A percentile compares a stretch with the other conserved stretches of the same genome.
phyloP scores from a whole-genome alignment of 768 basidiomycete species.

The Amanita subjunquillea region DNA sequence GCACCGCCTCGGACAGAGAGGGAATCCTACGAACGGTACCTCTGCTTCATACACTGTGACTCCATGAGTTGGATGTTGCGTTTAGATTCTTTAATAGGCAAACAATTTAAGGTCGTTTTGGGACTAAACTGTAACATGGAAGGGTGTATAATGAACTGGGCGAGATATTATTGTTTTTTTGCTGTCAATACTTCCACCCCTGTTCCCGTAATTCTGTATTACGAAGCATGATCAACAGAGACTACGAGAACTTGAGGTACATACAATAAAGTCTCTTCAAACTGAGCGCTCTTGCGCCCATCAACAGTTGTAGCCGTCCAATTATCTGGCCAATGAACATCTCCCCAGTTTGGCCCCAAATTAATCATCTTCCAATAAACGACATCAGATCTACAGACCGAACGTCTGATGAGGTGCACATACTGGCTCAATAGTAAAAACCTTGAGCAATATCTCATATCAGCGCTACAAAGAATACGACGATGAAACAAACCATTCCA shows the following conservation, averaged over 20 bases:
- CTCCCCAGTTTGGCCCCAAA: conserved; percentile 65
- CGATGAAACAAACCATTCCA: conserved; percentile 61
- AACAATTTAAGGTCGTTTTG: background rate
- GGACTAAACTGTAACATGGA: background rate
- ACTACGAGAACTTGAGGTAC: conserved; percentile 19
- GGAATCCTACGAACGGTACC: conserved; percentile 57
- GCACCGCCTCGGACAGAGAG: conserved; percentile 34
- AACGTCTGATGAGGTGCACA: background rate
- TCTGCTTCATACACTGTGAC: conserved; percentile 52
- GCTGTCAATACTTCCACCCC: conserved; percentile 85
- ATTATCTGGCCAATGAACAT: conserved; percentile 85
- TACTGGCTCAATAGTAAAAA: conserved; percentile 77
- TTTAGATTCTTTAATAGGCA: background rate
- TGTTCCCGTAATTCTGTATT: conserved; percentile 73
- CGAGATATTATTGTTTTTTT: conserved; percentile 14
- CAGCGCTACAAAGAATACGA: background rate
- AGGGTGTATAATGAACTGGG: background rate
- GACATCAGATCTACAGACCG: background rate
- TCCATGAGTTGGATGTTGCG: background rate
- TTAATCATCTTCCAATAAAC: conserved; percentile 72
- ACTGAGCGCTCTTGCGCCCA: conserved; percentile 89
- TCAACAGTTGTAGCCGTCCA: conserved; percentile 95
- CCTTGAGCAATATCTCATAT: conserved; percentile 17
- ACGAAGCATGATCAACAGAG: conserved; percentile 4
- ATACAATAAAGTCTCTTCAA: conserved; percentile 93